Evolutionary conservation across 352 stramenopile species (phyloP), one percentile per base, ranked within the genome.

Genomic region (Hyaloperonospora brassicae): DNA sequence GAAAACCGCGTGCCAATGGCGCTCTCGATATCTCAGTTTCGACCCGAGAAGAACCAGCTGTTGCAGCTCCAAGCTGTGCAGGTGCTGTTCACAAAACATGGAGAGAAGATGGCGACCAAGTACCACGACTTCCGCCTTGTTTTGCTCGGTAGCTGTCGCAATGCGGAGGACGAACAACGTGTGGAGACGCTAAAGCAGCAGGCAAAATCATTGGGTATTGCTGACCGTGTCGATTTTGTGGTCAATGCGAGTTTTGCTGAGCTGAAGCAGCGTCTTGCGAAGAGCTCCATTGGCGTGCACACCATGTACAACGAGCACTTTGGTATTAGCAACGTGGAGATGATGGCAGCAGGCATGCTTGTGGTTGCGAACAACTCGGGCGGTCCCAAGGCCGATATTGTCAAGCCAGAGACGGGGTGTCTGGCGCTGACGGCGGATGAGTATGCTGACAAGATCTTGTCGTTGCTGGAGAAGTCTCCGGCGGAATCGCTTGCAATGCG

Each of bases 231-330:
- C 5, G 65, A 95, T 41, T 98, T 99, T 66, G 72, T 95, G 24
- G 78, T 99, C 25, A 97, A 99, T 71, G 87, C 93, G 34, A 95
- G 89, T 22, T 99, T 97, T 53, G 64, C 69, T 0, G 83, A 97
- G 46, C 65, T 99, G 34, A 91, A 96, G 66, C 52, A 79, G 17
- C 93, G 86, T 46, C 66, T 99, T 17, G 66, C 69, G 5, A 76
- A 64, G 36, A 82, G 89, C 52, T 84, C 80, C 7, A 87, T 99
- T 17, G 97, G 97, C 3, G 64, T 99, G 6, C 97, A 99, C 76
- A 99, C 96, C 12, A 99, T 99, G 97, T 98, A 95, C 78, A 98
- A 99, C 55, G 97, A 99, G 70, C 97, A 99, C 72, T 99, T 99
- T 80, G 97, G 97, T 7, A 99, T 99, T 68, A 96, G 95, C 46